Base-by-base conservation (phyloP, 345 rosid genomes). In the Aquilaria sinensis region DNA sequence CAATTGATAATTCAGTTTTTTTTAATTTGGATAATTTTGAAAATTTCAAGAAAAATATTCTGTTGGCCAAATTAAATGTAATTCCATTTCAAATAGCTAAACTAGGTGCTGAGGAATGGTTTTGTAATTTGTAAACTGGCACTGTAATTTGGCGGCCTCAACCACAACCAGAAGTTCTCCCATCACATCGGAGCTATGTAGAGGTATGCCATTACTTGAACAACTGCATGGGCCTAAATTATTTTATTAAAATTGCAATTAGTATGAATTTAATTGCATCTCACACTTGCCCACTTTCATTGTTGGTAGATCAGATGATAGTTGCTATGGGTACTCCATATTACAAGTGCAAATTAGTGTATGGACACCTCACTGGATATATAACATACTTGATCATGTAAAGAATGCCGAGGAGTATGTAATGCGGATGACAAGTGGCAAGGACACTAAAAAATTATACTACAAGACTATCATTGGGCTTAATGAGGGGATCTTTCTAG, bases 301-400 rank as follows among this genome's bases (percentile, higher is more conserved):
- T 74, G 43, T 37, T 37, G 43, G 2, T 5, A 37, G 5, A 37
- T 57, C 76, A 94, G 99, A 73, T 88, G 72, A 81, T 94, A 69
- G 76, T 90, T 62, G 77, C 78, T 47, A 94, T 90, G 99, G 78
- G 97, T 65, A 74, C 65, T 12, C 64, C 90, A 31, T 94, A 94
- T 73, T 96, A 90, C 69, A 90, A 83, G 73, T 94, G 99, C 84
- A 94, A 86, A 78, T 72, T 94, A 70, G 99, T 94, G 52, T 97
- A 94, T 65, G 97, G 92, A 37, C 97, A 94, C 74, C 92, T 94
- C 61, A 94, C 96, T 72, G 99, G 90, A 23, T 23, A 74, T 94
- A 94, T 71, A 94, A 94, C 78, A 88, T 94, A 64, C 89, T 94
- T 31, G 85, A 86, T 61, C 88, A 69, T 60, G 99, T 23, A 23